A percentile compares a stretch with the other conserved stretches of the same genome.
phyloP scores from a whole-genome alignment of 495 filamentous ascomycete genomes.

The Hypomontagnella monticulosa region DNA sequence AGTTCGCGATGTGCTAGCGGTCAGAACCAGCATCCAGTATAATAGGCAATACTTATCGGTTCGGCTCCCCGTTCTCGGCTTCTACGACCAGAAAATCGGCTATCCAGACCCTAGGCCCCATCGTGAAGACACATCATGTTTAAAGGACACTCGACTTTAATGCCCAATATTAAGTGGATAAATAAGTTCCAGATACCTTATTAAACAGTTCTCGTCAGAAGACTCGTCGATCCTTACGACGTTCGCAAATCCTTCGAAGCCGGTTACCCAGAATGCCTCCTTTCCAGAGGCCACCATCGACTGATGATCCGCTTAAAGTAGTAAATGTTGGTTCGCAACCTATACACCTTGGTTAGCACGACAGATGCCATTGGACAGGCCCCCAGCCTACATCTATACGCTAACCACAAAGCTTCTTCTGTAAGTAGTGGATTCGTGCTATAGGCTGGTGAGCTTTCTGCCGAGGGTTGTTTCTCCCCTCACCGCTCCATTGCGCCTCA shows the following conservation, averaged over 20 bases:
- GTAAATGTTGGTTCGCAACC: slow-evolving; percentile 27
- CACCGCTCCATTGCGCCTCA: slow-evolving; percentile 29
- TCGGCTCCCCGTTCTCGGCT: too few relatives aligned
- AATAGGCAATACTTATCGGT: too few relatives aligned
- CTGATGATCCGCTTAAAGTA: slow-evolving; percentile 6
- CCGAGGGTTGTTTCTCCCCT: slow-evolving; percentile 5
- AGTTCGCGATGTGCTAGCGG: too few relatives aligned
- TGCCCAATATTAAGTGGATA: too few relatives aligned
- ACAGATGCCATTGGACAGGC: slow-evolving; percentile 20
- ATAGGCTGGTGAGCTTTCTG: slow-evolving; percentile 8
- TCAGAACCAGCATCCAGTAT: too few relatives aligned
- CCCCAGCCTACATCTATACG: not conserved
- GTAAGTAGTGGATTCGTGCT: slow-evolving; percentile 4
- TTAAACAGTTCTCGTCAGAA: not conserved
- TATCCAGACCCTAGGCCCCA: too few relatives aligned
- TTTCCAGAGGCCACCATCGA: not conserved
- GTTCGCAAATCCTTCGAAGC: slow-evolving; percentile 3
- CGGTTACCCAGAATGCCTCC: not conserved
- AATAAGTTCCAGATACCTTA: too few relatives aligned
- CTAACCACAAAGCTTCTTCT: slow-evolving; percentile 4
- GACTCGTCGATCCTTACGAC: not conserved
- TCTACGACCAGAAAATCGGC: too few relatives aligned
- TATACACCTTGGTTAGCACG: slow-evolving; percentile 17
- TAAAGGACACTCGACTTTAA: too few relatives aligned
- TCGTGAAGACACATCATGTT: too few relatives aligned